Base-by-base conservation (phyloP, 1,284 basidiomycete genomes). In the Sutorius eximius region DNA sequence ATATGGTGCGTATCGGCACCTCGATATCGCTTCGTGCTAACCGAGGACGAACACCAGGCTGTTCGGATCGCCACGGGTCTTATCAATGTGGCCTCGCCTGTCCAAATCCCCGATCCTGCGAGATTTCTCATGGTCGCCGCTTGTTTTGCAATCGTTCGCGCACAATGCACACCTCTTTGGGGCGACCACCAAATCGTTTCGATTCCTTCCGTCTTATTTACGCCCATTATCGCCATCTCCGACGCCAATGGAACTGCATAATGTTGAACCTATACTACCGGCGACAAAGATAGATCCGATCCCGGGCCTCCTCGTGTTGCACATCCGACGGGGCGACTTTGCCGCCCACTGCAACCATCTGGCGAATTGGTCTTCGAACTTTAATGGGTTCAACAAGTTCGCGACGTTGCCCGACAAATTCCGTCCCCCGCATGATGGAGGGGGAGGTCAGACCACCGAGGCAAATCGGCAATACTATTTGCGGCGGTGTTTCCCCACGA, bases 91-190 rank as follows among this genome's bases (percentile, higher is more conserved):
- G 72, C 73, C 75, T 0, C 61, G 66, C 2, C 64, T 83, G 7
- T 71, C 73, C 13, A 59, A 62, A 27, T 81, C 81, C 1, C 79
- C 80, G 0, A 64, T 80, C 12, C 62, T 82, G 13, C 71, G 62
- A n/a, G 53, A 75, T 36, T 80, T 79, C 61, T 68, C 67, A 16
- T 81, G 76, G 76, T 81, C 81, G 0, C 72, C 77, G 0, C 71
- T 81, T 11, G 64, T 82, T 53, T 61, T 74, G 29, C 58, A 62
- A 18, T 69, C 73, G 0, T 77, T 75, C 52, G 51, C 61, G 24
- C 67, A 58, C 9, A 80, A 79, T 55, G 61, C 65, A 11, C 62
- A 66, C 12, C 66, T 73, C 36, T 72, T 77, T 59, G 61, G 61
- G 13, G 61, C 62, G 3, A 43, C 51, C 5, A 40, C 61, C 44